Base-by-base conservation (phyloP, 2,329 filamentous ascomycete species). In the Delphinella strobiligena region DNA sequence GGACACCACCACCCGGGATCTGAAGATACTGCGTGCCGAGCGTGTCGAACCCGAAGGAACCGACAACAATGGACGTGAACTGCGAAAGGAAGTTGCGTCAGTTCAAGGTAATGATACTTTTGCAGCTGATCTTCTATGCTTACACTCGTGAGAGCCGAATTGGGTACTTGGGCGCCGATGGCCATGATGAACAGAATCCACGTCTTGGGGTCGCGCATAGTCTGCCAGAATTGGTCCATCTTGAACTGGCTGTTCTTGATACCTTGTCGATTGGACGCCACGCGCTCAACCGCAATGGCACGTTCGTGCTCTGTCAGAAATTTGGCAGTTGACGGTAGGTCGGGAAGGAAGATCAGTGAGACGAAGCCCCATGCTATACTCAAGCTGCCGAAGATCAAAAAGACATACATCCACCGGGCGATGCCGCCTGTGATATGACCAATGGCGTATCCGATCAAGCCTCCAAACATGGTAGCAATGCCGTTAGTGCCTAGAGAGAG, bases 381-480 rank as follows among this genome's bases (percentile, higher is more conserved):
- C 1, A 63, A 60, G 2, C 61, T 59, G 2, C 61, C 61, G 8
- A 62, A 61, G n/a, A 63, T 59, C 19, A 66, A 59, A 42, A 75
- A 79, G 15, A 75, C 65, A 42, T 73, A 73, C 64, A 69, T 71
- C 71, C 71, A 75, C 17, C 60, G 54, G 0, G 62, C 57, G 3
- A 74, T 58, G 54, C 54, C 17, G 59, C 60, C 42, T 64, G 61
- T 3, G 62, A 49, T 41, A 49, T 78, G 71, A 62, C 62, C 5
- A 63, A 52, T 4, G 51, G 69, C 74, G 45, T 76, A 77, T 1
- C 70, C 71, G 8, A 76, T 64, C 1, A 75, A 53, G 1, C 67
- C 72, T n/a, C 74, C 74, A 40, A 78, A 72, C 67, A 75, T 75
- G 10, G 71, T 74, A 2, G 72, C 74, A 10, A 78, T 61, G 2